phyloP scores from a whole-genome alignment of 2,329 filamentous ascomycete genomes.

The Alternaria ethzedia region DNA sequence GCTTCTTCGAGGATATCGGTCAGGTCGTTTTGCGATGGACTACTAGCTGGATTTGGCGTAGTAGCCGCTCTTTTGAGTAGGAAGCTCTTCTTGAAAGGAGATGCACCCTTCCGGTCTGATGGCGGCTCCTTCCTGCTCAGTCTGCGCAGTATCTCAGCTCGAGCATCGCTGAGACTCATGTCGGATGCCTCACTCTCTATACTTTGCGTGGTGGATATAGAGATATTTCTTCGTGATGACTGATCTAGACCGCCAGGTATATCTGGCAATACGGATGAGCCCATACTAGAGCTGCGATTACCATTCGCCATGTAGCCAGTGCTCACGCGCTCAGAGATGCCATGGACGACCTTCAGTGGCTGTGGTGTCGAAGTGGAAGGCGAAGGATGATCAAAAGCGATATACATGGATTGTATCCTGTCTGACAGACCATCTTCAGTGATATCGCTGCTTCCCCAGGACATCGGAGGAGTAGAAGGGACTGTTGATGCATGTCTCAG shows the following conservation, averaged over 20 bases:
- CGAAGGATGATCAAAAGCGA: conserved; percentile 2
- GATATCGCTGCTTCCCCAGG: conserved; percentile 9
- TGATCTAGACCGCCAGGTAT: conserved; percentile 12
- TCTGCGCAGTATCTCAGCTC: conserved; percentile 17
- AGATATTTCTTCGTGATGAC: conserved; percentile 13
- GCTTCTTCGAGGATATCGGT: conserved; percentile 21
- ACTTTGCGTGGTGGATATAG: conserved; percentile 12
- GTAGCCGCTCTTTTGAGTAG: conserved; percentile 16
- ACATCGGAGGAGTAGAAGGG: conserved; percentile 23
- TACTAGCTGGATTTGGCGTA: not conserved
- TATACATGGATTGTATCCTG: conserved; percentile 17
- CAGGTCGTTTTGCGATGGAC: conserved; percentile 9
- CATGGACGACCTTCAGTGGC: conserved; percentile 5
- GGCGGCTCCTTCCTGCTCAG: conserved; percentile 10
- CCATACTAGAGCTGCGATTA: conserved; percentile 3
- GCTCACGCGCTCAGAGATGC: conserved; percentile 11
- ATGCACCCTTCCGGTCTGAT: conserved; percentile 7
- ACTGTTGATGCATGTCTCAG: conserved; percentile 5
- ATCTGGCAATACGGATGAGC: not conserved
- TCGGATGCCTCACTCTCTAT: conserved; percentile 15
- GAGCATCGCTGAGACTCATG: conserved; percentile 18
- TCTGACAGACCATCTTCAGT: conserved; percentile 18
- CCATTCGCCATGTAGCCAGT: conserved; percentile 19
- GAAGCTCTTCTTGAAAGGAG: conserved; percentile 18
- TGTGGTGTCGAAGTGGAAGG: conserved; percentile 5